Evolutionary conservation across 805 yeast genomes (phyloP).

Genomic region (Candida argentea): DNA sequence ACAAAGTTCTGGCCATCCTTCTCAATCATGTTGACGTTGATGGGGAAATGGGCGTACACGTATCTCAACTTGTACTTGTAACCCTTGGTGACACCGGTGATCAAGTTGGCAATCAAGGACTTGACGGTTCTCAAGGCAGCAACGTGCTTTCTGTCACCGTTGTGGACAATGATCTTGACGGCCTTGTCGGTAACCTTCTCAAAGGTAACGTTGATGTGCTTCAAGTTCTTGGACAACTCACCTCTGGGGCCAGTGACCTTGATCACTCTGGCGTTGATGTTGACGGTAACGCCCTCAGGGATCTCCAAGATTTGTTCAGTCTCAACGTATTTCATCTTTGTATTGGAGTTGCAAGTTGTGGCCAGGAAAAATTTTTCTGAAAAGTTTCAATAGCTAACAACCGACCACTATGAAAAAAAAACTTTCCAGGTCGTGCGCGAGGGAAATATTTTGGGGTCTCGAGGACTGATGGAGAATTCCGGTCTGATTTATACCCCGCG

Average conservation of each 20-base stretch:
- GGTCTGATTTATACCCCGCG: no score
- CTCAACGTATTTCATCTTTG: slow-evolving; percentile 84
- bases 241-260: slow-evolving; percentile 98
- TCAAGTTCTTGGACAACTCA: slow-evolving; percentile 76
- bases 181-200: slow-evolving; percentile 58
- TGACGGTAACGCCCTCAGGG: slow-evolving; percentile 90
- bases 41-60: slow-evolving; percentile 99
- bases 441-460: slow-evolving; percentile 1
- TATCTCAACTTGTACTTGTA: slow-evolving; percentile 99
- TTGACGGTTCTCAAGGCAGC: slow-evolving; percentile 99
- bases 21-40: slow-evolving; percentile 88
- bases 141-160: slow-evolving; percentile 99
- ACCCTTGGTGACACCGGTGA: slow-evolving; percentile 99
- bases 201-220: slow-evolving; percentile 94
- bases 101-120: slow-evolving; percentile 86
- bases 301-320: slow-evolving; percentile 72
- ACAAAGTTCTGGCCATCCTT: slow-evolving; percentile 64
- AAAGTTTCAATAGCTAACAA: no score
- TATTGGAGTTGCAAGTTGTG: no score
- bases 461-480: slow-evolving; percentile 1
- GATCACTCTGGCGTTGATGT: slow-evolving; percentile 84
- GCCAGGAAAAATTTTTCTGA: no score
- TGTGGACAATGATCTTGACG: slow-evolving; percentile 87
- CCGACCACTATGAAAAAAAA: slow-evolving; percentile 3
- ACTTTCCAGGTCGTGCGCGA: slow-evolving; percentile 3